Evolutionary conservation across 2,329 filamentous ascomycete genomes (phyloP).

Genomic region (Aspergillus fischeri): DNA sequence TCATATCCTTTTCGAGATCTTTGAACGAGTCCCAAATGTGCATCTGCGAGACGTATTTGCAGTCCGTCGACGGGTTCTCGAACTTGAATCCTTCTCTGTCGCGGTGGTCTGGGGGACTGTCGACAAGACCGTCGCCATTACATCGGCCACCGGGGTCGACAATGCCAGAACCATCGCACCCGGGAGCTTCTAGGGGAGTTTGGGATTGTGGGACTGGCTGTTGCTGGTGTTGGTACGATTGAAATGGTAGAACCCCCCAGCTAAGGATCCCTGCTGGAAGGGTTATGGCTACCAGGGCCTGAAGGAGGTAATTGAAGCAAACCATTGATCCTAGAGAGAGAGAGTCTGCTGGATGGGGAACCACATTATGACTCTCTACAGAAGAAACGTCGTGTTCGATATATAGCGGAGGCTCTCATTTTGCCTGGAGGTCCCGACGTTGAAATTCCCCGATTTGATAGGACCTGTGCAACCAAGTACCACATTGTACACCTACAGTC

Average conservation of each 20-base stretch:
- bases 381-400: not conserved
- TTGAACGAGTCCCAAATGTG: conserved; percentile 33
- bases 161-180: conserved; percentile 24
- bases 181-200: conserved; percentile 13
- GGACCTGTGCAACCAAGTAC: not conserved
- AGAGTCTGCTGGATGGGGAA: not conserved
- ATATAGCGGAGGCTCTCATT: not conserved
- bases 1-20: conserved; percentile 28
- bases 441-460: not conserved
- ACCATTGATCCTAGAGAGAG: conserved; percentile 4
- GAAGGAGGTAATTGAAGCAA: conserved; percentile 9
- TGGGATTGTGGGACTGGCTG: conserved; percentile 5
- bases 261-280: conserved; percentile 7
- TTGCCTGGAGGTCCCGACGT: not conserved
- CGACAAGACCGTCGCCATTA: conserved; percentile 25
- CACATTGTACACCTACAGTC: not conserved
- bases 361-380: not conserved
- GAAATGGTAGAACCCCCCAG: conserved; percentile 2
- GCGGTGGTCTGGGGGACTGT: conserved; percentile 11
- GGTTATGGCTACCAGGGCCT: conserved; percentile 10
- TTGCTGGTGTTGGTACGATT: not conserved
- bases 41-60: conserved; percentile 28
- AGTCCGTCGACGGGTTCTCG: conserved; percentile 29
- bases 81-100: conserved; percentile 28
- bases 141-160: conserved; percentile 23